A percentile compares a stretch with the other conserved stretches of the same genome.
These are phyloP conservation scores for Diplodia sapinea DNA, from an alignment of 2,329 filamentous ascomycete genomes.

Conservation along the genomic window DNA sequence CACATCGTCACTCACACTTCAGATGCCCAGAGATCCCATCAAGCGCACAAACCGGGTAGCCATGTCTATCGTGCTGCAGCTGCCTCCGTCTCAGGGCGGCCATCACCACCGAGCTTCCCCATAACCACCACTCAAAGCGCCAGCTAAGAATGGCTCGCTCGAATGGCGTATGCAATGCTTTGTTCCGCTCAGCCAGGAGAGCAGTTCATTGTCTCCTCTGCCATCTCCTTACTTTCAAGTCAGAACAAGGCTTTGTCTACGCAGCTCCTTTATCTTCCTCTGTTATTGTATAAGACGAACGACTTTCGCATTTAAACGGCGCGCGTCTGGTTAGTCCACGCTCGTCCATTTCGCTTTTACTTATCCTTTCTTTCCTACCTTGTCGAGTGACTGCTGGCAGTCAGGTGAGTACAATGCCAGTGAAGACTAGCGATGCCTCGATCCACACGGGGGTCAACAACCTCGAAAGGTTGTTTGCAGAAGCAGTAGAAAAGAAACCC, in stretches of 20 bases:
- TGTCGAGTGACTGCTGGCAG: constrained; percentile 12
- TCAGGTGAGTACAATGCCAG: constrained; percentile 9
- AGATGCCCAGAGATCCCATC: background rate
- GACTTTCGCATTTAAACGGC: background rate
- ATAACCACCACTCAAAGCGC: too few relatives aligned
- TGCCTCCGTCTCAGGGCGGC: background rate
- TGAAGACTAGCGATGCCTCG: background rate
- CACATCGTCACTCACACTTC: background rate
- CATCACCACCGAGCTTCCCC: background rate
- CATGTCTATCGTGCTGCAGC: background rate
- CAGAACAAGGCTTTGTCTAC: constrained; percentile 1
- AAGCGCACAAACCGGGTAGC: background rate
- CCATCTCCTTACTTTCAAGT: background rate
- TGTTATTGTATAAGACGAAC: background rate
- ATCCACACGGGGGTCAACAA: background rate
- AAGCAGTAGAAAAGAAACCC: background rate
- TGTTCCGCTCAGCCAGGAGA: background rate
- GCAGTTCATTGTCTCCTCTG: background rate
- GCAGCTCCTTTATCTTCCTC: too few relatives aligned
- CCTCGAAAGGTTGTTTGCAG: background rate
- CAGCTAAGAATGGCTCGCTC: background rate
- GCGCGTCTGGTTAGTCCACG: background rate
- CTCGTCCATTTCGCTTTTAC: background rate
- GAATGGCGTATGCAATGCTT: constrained; percentile 2
- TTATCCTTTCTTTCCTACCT: background rate